phyloP scores from a whole-genome alignment of 352 stramenopile species.

The Phytophthora pisi region DNA sequence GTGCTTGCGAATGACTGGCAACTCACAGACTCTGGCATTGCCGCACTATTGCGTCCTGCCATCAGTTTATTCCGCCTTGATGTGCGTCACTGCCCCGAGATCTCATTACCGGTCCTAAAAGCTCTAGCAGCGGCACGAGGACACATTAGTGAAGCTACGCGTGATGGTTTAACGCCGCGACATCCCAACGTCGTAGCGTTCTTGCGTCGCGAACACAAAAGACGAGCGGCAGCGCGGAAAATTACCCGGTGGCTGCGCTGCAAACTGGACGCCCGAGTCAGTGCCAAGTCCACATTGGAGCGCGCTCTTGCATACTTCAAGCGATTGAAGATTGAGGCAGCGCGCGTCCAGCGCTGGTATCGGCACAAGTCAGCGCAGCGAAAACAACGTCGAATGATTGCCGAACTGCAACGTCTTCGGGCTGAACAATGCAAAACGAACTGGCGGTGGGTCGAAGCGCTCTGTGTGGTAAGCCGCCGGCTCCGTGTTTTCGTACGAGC shows the following conservation, averaged over 20 bases:
- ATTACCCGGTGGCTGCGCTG: constrained; percentile 56
- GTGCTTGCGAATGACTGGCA: constrained; percentile 77
- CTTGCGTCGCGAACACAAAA: constrained; percentile 37
- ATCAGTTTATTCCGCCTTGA: constrained; percentile 46
- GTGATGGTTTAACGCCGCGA: constrained; percentile 55
- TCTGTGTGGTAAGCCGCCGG: constrained; percentile 35
- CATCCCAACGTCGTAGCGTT: constrained; percentile 56
- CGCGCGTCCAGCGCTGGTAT: constrained; percentile 62
- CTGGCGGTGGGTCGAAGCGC: constrained; percentile 39
- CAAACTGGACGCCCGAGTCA: constrained; percentile 33
- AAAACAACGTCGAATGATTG: constrained; percentile 35
- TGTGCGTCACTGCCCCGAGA: constrained; percentile 67
- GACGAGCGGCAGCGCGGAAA: constrained; percentile 35
- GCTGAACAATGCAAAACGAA: constrained; percentile 27
- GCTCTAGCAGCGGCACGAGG: constrained; percentile 37
- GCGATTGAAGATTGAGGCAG: constrained; percentile 42
- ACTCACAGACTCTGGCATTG: constrained; percentile 60
- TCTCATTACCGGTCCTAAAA: constrained; percentile 52
- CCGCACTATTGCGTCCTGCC: constrained; percentile 31
- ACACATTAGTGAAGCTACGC: constrained; percentile 45
- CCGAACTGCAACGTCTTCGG: constrained; percentile 30
- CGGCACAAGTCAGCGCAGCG: constrained; percentile 34
- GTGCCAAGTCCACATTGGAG: constrained; percentile 51
- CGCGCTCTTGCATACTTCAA: constrained; percentile 50
- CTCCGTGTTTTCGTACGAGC: constrained; percentile 42